Evolutionary conservation across 768 basidiomycete genomes (phyloP).

Genomic region (Lactifluus hygrophoroides): DNA sequence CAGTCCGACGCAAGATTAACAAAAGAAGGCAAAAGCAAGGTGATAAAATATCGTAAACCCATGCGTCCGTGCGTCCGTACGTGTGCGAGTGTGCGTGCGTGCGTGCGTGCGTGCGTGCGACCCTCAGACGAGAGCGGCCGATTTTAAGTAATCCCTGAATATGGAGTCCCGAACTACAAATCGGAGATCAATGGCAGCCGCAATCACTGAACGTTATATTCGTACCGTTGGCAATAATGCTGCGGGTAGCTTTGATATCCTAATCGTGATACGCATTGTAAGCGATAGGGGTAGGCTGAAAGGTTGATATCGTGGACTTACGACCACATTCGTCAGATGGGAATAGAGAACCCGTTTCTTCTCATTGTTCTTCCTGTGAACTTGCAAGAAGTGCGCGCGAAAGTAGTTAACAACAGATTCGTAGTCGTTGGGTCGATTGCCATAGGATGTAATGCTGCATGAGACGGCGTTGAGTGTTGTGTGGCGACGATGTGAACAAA

Average conservation of each 20-base stretch:
- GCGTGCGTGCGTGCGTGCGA: too few relatives aligned
- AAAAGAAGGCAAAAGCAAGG: background rate
- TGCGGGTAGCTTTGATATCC: slow-evolving; percentile 79
- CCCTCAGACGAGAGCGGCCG: slow-evolving; percentile 30
- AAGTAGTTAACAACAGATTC: slow-evolving; percentile 80
- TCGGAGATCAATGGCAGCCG: background rate
- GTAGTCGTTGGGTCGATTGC: slow-evolving; percentile 72
- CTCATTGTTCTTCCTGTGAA: slow-evolving; percentile 71
- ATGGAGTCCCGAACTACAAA: slow-evolving; percentile 29
- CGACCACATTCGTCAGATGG: slow-evolving; percentile 75
- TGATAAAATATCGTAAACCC: background rate
- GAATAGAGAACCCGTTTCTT: slow-evolving; percentile 74
- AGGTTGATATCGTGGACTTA: slow-evolving; percentile 23
- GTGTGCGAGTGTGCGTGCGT: too few relatives aligned
- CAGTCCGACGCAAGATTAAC: slow-evolving; percentile 1
- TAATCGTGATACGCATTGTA: slow-evolving; percentile 23
- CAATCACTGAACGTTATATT: background rate
- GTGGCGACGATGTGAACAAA: slow-evolving; percentile 2
- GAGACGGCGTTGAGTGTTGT: background rate
- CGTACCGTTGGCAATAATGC: slow-evolving; percentile 73
- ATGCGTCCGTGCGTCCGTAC: too few relatives aligned
- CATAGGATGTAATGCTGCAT: slow-evolving; percentile 69
- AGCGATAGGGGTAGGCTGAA: background rate
- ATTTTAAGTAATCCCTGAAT: slow-evolving; percentile 31
- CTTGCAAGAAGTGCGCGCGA: slow-evolving; percentile 79